Evolutionary conservation across 1,284 basidiomycete species (phyloP).

Genomic region (Paramarasmius palmivorus): DNA sequence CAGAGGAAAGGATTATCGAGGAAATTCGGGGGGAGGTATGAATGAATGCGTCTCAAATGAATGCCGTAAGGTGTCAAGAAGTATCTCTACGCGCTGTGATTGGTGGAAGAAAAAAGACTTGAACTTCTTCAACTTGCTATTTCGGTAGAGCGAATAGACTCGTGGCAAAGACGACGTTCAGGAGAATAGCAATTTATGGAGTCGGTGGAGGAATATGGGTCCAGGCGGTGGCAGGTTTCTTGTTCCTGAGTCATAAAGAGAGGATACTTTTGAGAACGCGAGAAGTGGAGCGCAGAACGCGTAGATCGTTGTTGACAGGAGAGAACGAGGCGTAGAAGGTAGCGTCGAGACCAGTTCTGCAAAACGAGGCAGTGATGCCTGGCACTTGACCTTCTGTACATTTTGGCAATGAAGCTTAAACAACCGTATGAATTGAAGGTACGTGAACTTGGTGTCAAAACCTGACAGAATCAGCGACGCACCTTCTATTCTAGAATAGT

Average conservation of each 20-base stretch:
- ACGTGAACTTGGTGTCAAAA: too few relatives aligned
- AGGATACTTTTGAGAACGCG: neutral
- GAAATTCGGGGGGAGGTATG: neutral
- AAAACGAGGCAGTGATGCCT: too few relatives aligned
- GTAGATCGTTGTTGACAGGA: slow-evolving; percentile 4
- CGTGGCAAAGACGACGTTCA: neutral
- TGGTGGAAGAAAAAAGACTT: neutral
- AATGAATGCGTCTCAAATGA: slow-evolving; percentile 1
- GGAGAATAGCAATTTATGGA: neutral
- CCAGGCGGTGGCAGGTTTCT: neutral
- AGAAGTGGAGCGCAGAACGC: neutral
- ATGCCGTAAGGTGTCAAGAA: slow-evolving; percentile 4
- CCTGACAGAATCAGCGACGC: too few relatives aligned
- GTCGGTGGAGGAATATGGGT: neutral
- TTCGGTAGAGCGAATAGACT: neutral
- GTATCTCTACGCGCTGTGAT: neutral
- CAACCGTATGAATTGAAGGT: too few relatives aligned
- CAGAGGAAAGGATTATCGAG: neutral
- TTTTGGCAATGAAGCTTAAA: too few relatives aligned
- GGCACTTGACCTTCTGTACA: too few relatives aligned
- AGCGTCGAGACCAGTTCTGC: neutral
- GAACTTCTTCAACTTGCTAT: neutral
- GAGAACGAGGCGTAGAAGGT: neutral
- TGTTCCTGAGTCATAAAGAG: neutral
- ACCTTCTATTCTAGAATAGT: too few relatives aligned